phyloP scores from a whole-genome alignment of 495 filamentous ascomycete species.

The Elaphomyces granulatus region DNA sequence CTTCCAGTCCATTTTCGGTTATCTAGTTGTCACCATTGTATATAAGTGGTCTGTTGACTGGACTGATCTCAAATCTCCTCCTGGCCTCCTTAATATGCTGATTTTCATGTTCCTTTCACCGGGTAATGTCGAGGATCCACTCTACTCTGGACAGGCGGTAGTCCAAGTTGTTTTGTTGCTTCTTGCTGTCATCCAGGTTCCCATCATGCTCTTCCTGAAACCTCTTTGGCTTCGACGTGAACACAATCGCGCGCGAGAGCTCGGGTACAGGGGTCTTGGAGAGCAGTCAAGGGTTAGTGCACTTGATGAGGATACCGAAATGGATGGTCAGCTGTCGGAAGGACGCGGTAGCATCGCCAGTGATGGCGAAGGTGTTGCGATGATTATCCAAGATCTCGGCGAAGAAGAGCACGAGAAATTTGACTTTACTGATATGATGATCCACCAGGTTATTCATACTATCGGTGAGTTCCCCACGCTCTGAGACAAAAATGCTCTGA shows the following conservation, averaged over 20 bases:
- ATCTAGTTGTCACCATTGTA: conserved; percentile 82
- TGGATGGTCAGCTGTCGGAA: conserved; percentile 28
- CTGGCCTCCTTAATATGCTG: conserved; percentile 91
- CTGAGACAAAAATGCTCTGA: neutral
- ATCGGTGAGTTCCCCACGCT: conserved; percentile 72
- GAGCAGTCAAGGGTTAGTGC: conserved; percentile 76
- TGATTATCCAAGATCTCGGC: conserved; percentile 76
- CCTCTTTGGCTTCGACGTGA: conserved; percentile 86
- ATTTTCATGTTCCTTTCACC: conserved; percentile 99
- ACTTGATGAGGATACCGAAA: conserved; percentile 61
- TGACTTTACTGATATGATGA: conserved; percentile 91
- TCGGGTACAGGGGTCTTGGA: conserved; percentile 85
- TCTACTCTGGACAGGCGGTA: conserved; percentile 60
- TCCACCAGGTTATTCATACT: conserved; percentile 97
- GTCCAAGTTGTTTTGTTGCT: conserved; percentile 74
- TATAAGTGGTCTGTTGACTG: conserved; percentile 97
- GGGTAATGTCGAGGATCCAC: conserved; percentile 52
- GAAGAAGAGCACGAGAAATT: conserved; percentile 85
- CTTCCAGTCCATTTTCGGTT: conserved; percentile 98
- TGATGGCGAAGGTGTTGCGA: conserved; percentile 75
- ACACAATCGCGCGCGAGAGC: conserved; percentile 72
- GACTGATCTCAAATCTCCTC: conserved; percentile 49
- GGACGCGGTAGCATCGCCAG: conserved; percentile 61
- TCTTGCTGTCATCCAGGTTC: conserved; percentile 72
- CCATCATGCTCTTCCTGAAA: conserved; percentile 85